Percentiles rank a stretch among this genome's conserved stretches.
phyloP scores from a whole-genome alignment of 2,329 filamentous ascomycete species.

The Acephala macrosclerotiorum region DNA sequence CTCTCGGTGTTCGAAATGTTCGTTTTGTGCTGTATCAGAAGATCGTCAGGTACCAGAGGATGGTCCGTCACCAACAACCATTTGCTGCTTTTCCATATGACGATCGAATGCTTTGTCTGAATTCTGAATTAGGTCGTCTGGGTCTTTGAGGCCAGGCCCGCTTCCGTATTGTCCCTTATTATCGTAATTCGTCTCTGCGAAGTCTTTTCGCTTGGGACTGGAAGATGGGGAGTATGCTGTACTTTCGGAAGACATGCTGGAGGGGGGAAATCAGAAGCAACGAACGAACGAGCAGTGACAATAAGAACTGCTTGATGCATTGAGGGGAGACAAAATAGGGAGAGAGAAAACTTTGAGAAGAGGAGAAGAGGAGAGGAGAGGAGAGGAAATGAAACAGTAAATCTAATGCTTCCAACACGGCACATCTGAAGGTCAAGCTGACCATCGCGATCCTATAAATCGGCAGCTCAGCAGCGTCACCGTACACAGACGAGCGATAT shows the following conservation, averaged over 20 bases:
- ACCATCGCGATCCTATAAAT: conserved; percentile 2
- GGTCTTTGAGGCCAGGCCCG: conserved; percentile 32
- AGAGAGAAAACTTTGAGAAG: too few species aligned
- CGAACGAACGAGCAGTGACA: not conserved
- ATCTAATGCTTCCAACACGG: not conserved
- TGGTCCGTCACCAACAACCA: conserved; percentile 29
- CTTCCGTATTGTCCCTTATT: conserved; percentile 26
- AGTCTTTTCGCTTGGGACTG: conserved; percentile 26
- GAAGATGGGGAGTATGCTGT: conserved; percentile 25
- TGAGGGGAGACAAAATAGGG: not conserved
- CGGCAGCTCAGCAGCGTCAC: conserved; percentile 15
- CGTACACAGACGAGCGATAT: conserved; percentile 10
- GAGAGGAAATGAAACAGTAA: not conserved
- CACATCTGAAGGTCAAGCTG: not conserved
- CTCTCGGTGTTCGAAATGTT: conserved; percentile 29
- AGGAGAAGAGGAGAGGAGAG: not conserved
- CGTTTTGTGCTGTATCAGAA: conserved; percentile 18
- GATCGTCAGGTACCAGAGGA: conserved; percentile 13
- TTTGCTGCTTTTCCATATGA: conserved; percentile 28
- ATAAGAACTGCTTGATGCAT: not conserved
- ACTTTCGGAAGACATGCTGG: conserved; percentile 17
- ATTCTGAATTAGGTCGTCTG: conserved; percentile 31
- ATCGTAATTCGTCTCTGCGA: conserved; percentile 16
- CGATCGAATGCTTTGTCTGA: conserved; percentile 27
- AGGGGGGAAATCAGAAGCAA: not conserved